A percentile compares a stretch with the other conserved stretches of the same genome.
phyloP scores from a whole-genome alignment of 257 asterid genomes.

The Jasminum sambac region DNA sequence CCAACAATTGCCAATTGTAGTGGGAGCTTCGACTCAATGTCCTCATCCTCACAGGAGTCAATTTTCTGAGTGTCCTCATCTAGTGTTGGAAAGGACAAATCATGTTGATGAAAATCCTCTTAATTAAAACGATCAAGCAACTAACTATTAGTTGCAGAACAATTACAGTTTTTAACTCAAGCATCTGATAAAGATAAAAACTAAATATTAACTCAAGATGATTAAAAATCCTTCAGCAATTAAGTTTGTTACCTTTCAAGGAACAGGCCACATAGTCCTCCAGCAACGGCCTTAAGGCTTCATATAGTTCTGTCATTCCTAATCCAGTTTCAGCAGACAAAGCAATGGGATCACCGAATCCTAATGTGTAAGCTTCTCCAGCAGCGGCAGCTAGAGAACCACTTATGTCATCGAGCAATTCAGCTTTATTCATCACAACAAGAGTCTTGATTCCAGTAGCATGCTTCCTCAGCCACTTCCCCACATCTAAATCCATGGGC shows the following conservation, averaged over 20 bases:
- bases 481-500: constrained; percentile 94
- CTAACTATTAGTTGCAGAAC: not conserved
- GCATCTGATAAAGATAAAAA: too few relatives aligned
- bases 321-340: constrained; percentile 95
- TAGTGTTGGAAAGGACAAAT: constrained; percentile 25
- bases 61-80: constrained; percentile 39
- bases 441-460: constrained; percentile 71
- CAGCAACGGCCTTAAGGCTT: constrained; percentile 65
- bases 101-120: constrained; percentile 5
- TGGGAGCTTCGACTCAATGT: constrained; percentile 61
- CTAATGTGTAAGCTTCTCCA: constrained; percentile 84
- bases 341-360: constrained; percentile 93
- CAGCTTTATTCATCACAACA: constrained; percentile 95
- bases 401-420: constrained; percentile 66
- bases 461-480: constrained; percentile 92
- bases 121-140: not conserved
- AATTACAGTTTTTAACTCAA: too few relatives aligned
- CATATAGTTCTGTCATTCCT: constrained; percentile 79
- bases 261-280: constrained; percentile 58
- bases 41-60: constrained; percentile 43
- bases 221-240: constrained; percentile 2
- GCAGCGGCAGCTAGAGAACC: constrained; percentile 83
- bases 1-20: constrained; percentile 97
- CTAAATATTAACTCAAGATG: not conserved
- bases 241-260: constrained; percentile 42